A percentile compares a stretch with the other conserved stretches of the same genome.
These are phyloP conservation scores for Penicillium manginii DNA, from an alignment of 495 filamentous ascomycete species.

Conservation along the genomic window DNA sequence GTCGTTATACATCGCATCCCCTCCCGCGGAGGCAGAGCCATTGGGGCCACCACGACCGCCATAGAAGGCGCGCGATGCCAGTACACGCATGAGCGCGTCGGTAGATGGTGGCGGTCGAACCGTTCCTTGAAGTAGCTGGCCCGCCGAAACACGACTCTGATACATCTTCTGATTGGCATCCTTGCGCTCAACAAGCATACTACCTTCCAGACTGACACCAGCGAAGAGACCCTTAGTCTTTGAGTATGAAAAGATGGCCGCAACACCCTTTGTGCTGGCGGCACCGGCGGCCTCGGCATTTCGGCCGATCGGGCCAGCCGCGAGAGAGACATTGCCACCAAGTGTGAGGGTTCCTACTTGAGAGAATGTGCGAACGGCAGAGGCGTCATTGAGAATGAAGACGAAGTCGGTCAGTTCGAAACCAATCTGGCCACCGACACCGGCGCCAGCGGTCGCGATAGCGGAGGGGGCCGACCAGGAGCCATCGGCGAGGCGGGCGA, in stretches of 20 bases:
- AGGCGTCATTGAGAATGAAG: conserved; percentile 94
- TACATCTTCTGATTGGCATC: conserved; percentile 98
- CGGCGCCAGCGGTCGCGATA: conserved; percentile 86
- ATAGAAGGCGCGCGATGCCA: conserved; percentile 82
- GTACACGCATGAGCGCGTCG: conserved; percentile 78
- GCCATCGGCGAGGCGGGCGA: conserved; percentile 89
- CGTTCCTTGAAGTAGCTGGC: conserved; percentile 75
- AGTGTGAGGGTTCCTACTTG: conserved; percentile 89
- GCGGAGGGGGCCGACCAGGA: conserved; percentile 93
- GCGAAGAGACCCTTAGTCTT: conserved; percentile 98
- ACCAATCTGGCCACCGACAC: conserved; percentile 95
- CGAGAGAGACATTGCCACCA: conserved; percentile 95
- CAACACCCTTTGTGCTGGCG: conserved; percentile 85
- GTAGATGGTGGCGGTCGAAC: conserved; percentile 81
- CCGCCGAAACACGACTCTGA: conserved; percentile 77
- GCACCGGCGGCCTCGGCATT: conserved; percentile 97
- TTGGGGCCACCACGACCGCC: conserved; percentile 49
- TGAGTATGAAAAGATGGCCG: conserved; percentile 92
- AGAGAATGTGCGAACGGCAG: conserved; percentile 91
- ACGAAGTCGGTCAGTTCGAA: conserved; percentile 99
- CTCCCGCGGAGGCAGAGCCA: conserved; percentile 32
- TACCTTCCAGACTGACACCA: conserved; percentile 91
- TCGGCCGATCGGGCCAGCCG: conserved; percentile 88
- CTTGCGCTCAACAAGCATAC: conserved; percentile 85
- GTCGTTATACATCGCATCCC: conserved; percentile 89